Conservation (phyloP, 768 basidiomycete species). For the Suillus subaureus region DNA sequence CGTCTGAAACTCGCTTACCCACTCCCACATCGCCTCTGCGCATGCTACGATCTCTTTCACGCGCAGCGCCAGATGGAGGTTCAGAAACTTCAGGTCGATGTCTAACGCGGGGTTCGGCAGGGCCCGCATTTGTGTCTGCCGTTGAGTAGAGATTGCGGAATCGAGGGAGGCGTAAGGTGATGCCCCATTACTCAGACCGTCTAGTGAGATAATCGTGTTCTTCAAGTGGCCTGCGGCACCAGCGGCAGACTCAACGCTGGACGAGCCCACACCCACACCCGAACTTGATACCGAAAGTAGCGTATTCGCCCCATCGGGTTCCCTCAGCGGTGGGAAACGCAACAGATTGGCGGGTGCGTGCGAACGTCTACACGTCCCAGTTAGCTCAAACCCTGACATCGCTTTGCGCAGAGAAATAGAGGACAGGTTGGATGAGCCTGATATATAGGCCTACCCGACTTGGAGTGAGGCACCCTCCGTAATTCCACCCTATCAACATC, state of each 20-base stretch:
- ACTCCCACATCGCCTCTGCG: conserved; percentile 81
- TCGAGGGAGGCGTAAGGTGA: conserved; percentile 53
- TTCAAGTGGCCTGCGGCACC: background rate
- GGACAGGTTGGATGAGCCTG: background rate
- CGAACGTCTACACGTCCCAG: conserved; percentile 51
- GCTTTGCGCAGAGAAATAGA: background rate
- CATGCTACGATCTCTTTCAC: conserved; percentile 70
- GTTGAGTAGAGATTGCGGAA: conserved; percentile 37
- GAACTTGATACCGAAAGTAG: background rate
- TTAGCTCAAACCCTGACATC: background rate
- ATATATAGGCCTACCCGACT: background rate
- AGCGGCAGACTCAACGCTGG: background rate
- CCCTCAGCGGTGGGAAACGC: conserved; percentile 53
- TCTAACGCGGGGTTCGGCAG: conserved; percentile 58
- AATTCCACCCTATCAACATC: background rate
- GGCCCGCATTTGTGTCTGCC: background rate
- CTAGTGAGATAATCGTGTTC: conserved; percentile 25
- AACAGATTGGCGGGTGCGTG: conserved; percentile 65
- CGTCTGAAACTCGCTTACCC: conserved; percentile 56
- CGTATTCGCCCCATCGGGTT: background rate
- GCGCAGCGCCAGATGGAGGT: conserved; percentile 63
- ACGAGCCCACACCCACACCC: no score
- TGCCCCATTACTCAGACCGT: conserved; percentile 37
- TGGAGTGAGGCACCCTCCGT: background rate
- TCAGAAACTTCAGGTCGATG: conserved; percentile 59